Evolutionary conservation across 495 filamentous ascomycete genomes (phyloP).

Genomic region (Talaromyces thailandensis): DNA sequence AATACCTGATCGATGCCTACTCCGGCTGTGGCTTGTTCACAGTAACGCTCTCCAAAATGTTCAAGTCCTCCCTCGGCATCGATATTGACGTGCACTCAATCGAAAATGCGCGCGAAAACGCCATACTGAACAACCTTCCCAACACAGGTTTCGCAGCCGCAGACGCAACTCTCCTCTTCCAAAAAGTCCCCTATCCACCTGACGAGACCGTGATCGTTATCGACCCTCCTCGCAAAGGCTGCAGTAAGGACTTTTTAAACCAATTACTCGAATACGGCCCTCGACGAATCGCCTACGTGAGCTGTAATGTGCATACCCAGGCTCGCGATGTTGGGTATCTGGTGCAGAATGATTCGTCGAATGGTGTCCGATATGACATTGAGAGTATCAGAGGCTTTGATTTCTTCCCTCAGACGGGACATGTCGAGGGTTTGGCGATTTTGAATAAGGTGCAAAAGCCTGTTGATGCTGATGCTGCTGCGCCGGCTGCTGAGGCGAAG

Average conservation of each 20-base stretch:
- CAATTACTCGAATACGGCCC: constrained; percentile 74
- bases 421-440: constrained; percentile 91
- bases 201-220: constrained; percentile 83
- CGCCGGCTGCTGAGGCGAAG: not conserved
- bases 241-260: constrained; percentile 70
- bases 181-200: constrained; percentile 55
- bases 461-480: not conserved
- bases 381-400: constrained; percentile 92
- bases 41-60: constrained; percentile 78
- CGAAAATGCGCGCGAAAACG: constrained; percentile 65
- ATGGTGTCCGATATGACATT: constrained; percentile 62
- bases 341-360: constrained; percentile 53
- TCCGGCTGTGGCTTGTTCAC: constrained; percentile 96
- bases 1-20: constrained; percentile 92
- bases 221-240: constrained; percentile 92
- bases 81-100: constrained; percentile 68
- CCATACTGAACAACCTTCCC: constrained; percentile 61
- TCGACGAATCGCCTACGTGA: constrained; percentile 79
- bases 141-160: constrained; percentile 73
- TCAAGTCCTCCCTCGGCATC: constrained; percentile 60
- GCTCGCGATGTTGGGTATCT: constrained; percentile 82
- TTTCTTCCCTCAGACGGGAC: constrained; percentile 96
- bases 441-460: constrained; percentile 35
- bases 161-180: constrained; percentile 76
- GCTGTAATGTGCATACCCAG: constrained; percentile 96